These are phyloP conservation scores for Penicillium sclerotigenum DNA, from an alignment of 2,329 filamentous ascomycete genomes.

Conservation along the genomic window DNA sequence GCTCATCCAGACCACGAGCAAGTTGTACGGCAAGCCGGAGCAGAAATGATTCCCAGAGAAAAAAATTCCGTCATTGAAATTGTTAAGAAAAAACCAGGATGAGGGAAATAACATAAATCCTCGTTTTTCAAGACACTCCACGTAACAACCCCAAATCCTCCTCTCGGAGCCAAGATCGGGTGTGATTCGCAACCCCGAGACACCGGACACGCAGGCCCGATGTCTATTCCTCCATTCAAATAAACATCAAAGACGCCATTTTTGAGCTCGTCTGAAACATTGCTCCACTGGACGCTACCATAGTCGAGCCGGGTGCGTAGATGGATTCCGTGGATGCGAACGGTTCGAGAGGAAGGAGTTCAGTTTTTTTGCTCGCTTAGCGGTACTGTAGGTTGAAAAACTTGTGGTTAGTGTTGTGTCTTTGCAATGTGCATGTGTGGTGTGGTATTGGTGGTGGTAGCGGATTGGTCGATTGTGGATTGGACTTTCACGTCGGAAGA, in stretches of 20 bases:
- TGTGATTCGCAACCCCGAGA: conserved; percentile 14
- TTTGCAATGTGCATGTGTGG: not conserved
- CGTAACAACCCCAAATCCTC: conserved; percentile 31
- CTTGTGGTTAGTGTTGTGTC: conserved; percentile 15
- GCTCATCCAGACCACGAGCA: not conserved
- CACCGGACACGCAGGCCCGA: conserved; percentile 12
- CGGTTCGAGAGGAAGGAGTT: conserved; percentile 27
- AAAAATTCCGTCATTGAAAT: conserved; percentile 35
- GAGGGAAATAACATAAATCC: conserved; percentile 31
- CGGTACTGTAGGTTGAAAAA: conserved; percentile 29
- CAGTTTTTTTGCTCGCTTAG: conserved; percentile 29
- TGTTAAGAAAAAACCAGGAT: conserved; percentile 29
- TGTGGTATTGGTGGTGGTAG: not conserved
- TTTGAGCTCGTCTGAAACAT: conserved; percentile 19
- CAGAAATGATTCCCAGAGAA: conserved; percentile 19
- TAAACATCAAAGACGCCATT: conserved; percentile 15
- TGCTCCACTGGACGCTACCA: conserved; percentile 21
- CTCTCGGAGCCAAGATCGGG: conserved; percentile 23
- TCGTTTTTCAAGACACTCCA: conserved; percentile 31
- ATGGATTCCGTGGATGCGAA: conserved; percentile 34
- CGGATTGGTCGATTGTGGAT: not conserved
- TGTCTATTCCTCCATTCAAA: conserved; percentile 19
- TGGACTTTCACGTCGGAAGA: not conserved
- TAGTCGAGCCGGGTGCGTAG: conserved; percentile 28
- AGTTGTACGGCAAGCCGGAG: not conserved